Conservation (phyloP, 2,329 filamentous ascomycete genomes). For the Aspergillus cejpii region DNA sequence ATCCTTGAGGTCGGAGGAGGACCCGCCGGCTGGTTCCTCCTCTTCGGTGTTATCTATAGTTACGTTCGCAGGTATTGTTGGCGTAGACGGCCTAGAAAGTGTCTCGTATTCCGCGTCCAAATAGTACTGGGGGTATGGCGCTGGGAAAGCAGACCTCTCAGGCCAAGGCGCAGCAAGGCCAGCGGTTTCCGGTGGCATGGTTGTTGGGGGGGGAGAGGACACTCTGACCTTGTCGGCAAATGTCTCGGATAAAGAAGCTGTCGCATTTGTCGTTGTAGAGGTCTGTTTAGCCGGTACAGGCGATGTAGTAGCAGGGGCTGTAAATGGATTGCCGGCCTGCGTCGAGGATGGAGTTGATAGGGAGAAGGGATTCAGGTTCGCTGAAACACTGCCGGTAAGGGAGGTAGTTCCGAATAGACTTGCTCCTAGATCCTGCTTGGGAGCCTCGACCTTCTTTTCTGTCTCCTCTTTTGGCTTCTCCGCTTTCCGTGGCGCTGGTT, state of each 20-base stretch:
- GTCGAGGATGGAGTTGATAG: slow-evolving; percentile 31
- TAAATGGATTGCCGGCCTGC: slow-evolving; percentile 53
- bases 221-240: slow-evolving; percentile 65
- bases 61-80: slow-evolving; percentile 44
- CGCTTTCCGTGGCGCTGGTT: slow-evolving; percentile 26
- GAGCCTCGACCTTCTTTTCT: slow-evolving; percentile 13
- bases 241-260: slow-evolving; percentile 50
- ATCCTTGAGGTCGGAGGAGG: slow-evolving; percentile 52
- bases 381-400: slow-evolving; percentile 33
- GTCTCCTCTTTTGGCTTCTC: slow-evolving; percentile 7
- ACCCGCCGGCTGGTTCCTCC: slow-evolving; percentile 31
- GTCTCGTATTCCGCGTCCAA: slow-evolving; percentile 91
- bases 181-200: slow-evolving; percentile 30
- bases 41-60: slow-evolving; percentile 38
- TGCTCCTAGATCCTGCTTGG: slow-evolving; percentile 41
- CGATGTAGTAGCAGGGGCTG: slow-evolving; percentile 41
- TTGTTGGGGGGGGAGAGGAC: slow-evolving; percentile 33
- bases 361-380: slow-evolving; percentile 51
- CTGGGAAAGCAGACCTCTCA: slow-evolving; percentile 54
- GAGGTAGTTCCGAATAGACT: slow-evolving; percentile 56
- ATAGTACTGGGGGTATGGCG: slow-evolving; percentile 68
- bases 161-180: slow-evolving; percentile 69
- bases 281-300: slow-evolving; percentile 7
- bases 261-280: slow-evolving; percentile 30
- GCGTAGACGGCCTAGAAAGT: slow-evolving; percentile 53